phyloP scores from a whole-genome alignment of 345 rosid species.

The Gossypium anomalum region DNA sequence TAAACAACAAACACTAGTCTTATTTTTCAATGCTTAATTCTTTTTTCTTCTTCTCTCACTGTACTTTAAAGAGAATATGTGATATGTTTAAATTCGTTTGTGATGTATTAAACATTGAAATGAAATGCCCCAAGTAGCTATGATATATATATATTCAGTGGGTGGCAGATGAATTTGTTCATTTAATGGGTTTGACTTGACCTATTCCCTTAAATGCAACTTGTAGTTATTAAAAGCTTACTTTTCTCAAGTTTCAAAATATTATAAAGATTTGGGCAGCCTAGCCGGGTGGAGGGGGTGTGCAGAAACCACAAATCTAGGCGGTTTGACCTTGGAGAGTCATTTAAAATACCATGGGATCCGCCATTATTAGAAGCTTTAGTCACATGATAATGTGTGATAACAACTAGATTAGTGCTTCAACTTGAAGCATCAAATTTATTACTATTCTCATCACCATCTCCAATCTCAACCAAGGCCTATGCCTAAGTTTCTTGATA shows the following conservation, averaged over 20 bases:
- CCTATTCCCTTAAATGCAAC: background rate
- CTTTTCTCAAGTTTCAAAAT: background rate
- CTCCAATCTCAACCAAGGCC: too few species aligned
- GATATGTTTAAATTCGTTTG: too few species aligned
- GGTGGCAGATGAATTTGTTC: background rate
- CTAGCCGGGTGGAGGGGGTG: background rate
- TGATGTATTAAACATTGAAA: background rate
- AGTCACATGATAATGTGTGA: background rate
- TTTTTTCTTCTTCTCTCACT: too few species aligned
- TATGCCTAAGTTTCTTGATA: too few species aligned
- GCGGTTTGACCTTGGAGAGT: background rate
- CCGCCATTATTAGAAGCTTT: background rate
- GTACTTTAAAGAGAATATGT: too few species aligned
- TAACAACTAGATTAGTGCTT: background rate
- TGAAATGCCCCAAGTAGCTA: background rate
- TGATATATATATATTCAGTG: background rate
- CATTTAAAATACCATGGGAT: background rate
- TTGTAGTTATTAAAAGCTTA: background rate
- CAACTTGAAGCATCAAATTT: background rate
- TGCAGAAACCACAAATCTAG: background rate
- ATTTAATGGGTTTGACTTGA: background rate
- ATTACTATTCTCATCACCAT: background rate
- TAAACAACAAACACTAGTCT: too few species aligned
- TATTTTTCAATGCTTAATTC: too few species aligned
- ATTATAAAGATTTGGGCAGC: background rate